These are phyloP conservation scores for Mycena haematopus DNA, from an alignment of 768 basidiomycete genomes.

Conservation along the genomic window DNA sequence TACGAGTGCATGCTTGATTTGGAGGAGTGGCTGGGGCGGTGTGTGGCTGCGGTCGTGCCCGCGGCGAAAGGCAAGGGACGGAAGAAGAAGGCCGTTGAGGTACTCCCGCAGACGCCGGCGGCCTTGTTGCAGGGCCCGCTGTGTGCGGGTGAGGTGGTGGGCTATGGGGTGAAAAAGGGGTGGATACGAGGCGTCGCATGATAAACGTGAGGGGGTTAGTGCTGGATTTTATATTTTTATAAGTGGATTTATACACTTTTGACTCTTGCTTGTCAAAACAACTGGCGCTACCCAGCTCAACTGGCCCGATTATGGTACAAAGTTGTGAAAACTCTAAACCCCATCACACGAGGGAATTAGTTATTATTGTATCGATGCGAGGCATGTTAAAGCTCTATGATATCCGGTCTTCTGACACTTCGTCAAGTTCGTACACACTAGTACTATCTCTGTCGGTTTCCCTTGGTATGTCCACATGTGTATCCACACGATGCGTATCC, in stretches of 20 bases:
- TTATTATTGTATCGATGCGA: too few species aligned
- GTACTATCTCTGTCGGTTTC: too few species aligned
- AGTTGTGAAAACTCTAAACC: too few species aligned
- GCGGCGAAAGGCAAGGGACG: constrained; percentile 39
- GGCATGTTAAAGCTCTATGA: too few species aligned
- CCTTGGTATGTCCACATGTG: not conserved
- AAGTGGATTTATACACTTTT: too few species aligned
- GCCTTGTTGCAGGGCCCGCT: constrained; percentile 37
- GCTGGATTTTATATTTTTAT: too few species aligned
- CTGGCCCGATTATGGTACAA: too few species aligned
- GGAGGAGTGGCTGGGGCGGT: constrained; percentile 60
- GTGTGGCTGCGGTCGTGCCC: constrained; percentile 46
- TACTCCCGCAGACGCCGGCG: constrained; percentile 27
- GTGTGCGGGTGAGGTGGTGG: constrained; percentile 68
- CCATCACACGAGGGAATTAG: too few species aligned
- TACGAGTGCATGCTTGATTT: constrained; percentile 73
- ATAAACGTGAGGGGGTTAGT: not conserved
- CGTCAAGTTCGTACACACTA: not conserved
- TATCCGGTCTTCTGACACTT: not conserved
- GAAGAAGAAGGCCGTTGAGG: constrained; percentile 34
- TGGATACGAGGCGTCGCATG: constrained; percentile 51
- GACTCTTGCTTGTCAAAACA: too few species aligned
- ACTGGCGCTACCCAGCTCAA: too few species aligned
- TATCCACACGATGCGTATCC: not conserved
- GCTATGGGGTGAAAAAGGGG: constrained; percentile 62